These are phyloP conservation scores for Moesziomyces sp. DNA, from an alignment of 1,284 basidiomycete genomes.

Conservation along the genomic window DNA sequence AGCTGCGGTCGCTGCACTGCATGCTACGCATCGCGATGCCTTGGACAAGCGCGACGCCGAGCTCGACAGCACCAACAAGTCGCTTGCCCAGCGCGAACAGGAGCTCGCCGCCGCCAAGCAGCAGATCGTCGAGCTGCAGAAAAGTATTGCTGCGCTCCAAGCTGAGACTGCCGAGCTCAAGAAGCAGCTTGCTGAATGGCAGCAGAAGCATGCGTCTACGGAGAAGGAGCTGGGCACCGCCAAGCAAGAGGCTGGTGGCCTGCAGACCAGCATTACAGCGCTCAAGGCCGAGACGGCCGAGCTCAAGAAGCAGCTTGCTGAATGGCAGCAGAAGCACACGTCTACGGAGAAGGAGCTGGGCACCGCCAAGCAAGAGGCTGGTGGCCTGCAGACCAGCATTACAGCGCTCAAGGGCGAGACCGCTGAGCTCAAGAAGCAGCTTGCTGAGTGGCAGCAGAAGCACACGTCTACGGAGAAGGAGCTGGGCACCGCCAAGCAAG, in stretches of 20 bases:
- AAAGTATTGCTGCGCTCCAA: constrained; percentile 25
- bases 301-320: constrained; percentile 28
- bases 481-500: constrained; percentile 20
- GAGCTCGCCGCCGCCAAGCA: constrained; percentile 27
- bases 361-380: constrained; percentile 28
- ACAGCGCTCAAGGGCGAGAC: constrained; percentile 29
- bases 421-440: constrained; percentile 31
- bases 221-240: constrained; percentile 25
- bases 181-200: constrained; percentile 27
- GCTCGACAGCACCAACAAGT: constrained; percentile 8
- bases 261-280: constrained; percentile 30
- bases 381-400: constrained; percentile 39
- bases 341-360: constrained; percentile 13
- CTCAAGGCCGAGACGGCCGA: constrained; percentile 36
- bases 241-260: constrained; percentile 28
- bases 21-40: constrained; percentile 21
- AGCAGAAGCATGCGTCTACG: constrained; percentile 17
- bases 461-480: constrained; percentile 13
- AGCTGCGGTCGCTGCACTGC: constrained; percentile 13
- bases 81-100: constrained; percentile 15
- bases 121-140: constrained; percentile 41
- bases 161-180: constrained; percentile 38
- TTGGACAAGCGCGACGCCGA: constrained; percentile 20
- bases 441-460: constrained; percentile 24
- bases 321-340: constrained; percentile 28